Conservation (phyloP, 2,329 filamentous ascomycete genomes). For the Aspergillus fischeri region DNA sequence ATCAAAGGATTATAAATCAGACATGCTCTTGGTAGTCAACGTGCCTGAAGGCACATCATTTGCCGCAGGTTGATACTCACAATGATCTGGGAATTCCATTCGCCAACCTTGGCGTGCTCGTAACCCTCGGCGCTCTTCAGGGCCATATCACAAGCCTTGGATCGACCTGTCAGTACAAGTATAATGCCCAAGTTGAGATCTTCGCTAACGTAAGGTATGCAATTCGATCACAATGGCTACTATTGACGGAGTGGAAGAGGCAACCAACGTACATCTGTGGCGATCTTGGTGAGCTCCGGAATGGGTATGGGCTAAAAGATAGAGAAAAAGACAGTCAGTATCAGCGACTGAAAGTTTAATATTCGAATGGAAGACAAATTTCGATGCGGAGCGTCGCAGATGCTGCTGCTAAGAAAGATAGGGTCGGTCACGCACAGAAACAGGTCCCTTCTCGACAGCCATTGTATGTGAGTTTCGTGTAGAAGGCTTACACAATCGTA, state of each 20-base stretch:
- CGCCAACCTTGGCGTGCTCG: conserved; percentile 76
- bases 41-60: not conserved
- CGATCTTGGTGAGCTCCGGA: conserved; percentile 78
- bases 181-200: not conserved
- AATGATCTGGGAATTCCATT: conserved; percentile 92
- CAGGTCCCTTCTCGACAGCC: conserved; percentile 27
- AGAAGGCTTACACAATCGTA: not conserved
- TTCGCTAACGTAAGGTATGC: not conserved
- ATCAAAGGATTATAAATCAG: not conserved
- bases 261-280: conserved; percentile 64
- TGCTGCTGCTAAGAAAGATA: conserved; percentile 3
- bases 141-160: conserved; percentile 75
- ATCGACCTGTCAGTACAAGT: conserved; percentile 8
- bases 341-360: not conserved
- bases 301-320: conserved; percentile 64
- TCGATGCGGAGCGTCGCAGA: not conserved
- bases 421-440: conserved; percentile 20
- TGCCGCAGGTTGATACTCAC: conserved; percentile 49
- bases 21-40: not conserved
- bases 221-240: not conserved
- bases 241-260: not conserved
- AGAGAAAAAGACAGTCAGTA: not conserved
- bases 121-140: conserved; percentile 74
- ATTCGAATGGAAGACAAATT: not conserved
- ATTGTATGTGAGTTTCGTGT: conserved; percentile 20